A percentile compares a stretch with the other conserved stretches of the same genome.
Conservation (phyloP, 805 yeast species). For the Candida ulmi region DNA sequence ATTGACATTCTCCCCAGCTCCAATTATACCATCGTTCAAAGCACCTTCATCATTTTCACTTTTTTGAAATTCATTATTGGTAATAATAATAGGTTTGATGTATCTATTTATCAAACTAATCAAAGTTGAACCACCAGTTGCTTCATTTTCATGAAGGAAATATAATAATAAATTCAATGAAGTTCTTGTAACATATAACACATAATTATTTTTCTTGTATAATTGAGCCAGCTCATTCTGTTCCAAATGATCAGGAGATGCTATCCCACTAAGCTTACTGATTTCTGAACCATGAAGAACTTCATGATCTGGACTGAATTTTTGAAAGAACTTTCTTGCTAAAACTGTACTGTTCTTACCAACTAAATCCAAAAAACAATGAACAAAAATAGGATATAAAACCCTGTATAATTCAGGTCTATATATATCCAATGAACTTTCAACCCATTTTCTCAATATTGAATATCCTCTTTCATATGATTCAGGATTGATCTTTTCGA, state of each 20-base stretch:
- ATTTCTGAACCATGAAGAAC: constrained; percentile 77
- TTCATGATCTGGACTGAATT: constrained; percentile 66
- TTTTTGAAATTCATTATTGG: constrained; percentile 37
- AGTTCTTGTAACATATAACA: constrained; percentile 72
- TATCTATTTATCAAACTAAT: constrained; percentile 84
- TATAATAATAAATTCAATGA: constrained; percentile 78
- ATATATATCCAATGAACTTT: constrained; percentile 84
- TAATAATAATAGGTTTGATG: constrained; percentile 42
- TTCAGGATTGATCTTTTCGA: constrained; percentile 40
- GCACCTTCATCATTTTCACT: constrained; percentile 28
- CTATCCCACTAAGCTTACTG: constrained; percentile 63
- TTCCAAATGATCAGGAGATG: constrained; percentile 72
- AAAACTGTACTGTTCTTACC: constrained; percentile 51
- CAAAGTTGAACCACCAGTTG: constrained; percentile 83
- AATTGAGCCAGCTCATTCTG: constrained; percentile 79
- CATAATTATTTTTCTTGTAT: constrained; percentile 68
- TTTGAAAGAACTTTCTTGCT: constrained; percentile 73
- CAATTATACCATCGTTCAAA: constrained; percentile 32
- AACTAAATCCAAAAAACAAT: constrained; percentile 76
- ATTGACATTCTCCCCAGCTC: constrained; percentile 21
- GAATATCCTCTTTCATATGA: constrained; percentile 76
- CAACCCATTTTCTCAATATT: constrained; percentile 82
- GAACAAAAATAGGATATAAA: constrained; percentile 89
- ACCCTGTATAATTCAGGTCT: constrained; percentile 81
- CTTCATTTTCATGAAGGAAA: constrained; percentile 87